Evolutionary conservation across 208 protist species (phyloP).

Genomic region (Wallacemonas collosoma): DNA sequence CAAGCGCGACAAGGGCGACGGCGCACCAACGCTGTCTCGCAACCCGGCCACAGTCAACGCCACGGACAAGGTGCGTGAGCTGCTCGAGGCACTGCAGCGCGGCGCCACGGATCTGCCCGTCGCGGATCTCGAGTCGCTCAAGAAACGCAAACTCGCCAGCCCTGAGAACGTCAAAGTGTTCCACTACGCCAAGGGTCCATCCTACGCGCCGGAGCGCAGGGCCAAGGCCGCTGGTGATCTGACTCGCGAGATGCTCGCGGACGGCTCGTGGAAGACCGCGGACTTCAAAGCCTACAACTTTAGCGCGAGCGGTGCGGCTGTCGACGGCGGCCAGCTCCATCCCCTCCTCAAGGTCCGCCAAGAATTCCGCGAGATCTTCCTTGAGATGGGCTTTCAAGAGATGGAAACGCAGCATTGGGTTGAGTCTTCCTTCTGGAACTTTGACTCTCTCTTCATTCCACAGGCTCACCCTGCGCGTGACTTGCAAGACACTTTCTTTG

Average conservation of each 20-base stretch:
- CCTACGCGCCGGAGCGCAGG: conserved; percentile 64
- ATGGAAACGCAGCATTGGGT: conserved; percentile 99
- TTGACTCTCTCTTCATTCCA: conserved; percentile 99
- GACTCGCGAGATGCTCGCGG: conserved; percentile 94
- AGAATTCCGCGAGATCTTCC: conserved; percentile 99
- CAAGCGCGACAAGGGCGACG: conserved; percentile 80
- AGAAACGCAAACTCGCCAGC: conserved; percentile 92
- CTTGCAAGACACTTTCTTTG: conserved; percentile 99
- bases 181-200: conserved; percentile 71
- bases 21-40: conserved; percentile 49
- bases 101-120: conserved; percentile 44
- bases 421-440: conserved; percentile 99
- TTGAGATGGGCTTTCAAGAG: conserved; percentile 99
- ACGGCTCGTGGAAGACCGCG: conserved; percentile 93
- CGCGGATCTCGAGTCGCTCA: conserved; percentile 78
- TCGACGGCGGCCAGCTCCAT: conserved; percentile 96
- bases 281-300: conserved; percentile 98
- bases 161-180: conserved; percentile 85
- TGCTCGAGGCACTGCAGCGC: conserved; percentile 26
- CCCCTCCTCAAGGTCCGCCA: conserved; percentile 98
- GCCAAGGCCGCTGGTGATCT: conserved; percentile 90
- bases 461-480: conserved; percentile 99
- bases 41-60: conserved; percentile 33
- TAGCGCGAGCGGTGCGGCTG: conserved; percentile 83
- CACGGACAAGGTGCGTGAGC: conserved; percentile 43